A percentile compares a stretch with the other conserved stretches of the same genome.
Evolutionary conservation across 2,329 filamentous ascomycete genomes (phyloP).

Genomic region (Periglandula ipomoeae): DNA sequence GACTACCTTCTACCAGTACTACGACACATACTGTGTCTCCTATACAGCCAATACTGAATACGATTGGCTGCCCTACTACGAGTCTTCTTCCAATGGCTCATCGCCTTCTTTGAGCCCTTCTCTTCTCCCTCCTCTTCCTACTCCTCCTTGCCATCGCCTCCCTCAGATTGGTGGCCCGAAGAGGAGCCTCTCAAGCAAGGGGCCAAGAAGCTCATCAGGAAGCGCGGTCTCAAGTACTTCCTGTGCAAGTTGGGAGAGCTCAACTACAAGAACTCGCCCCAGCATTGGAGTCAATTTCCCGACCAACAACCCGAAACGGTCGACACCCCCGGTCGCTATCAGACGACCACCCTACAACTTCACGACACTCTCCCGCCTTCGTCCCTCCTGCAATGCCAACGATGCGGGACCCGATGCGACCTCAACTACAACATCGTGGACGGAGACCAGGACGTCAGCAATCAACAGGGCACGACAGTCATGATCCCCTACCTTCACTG

Average conservation of each 20-base stretch:
- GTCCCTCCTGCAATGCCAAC: neutral
- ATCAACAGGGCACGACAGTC: neutral
- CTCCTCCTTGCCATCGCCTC: neutral
- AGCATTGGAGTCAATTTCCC: constrained; percentile 4
- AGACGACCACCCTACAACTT: neutral
- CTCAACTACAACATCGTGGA: constrained; percentile 5
- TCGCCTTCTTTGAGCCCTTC: neutral
- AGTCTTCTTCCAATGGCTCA: neutral
- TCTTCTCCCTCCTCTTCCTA: neutral
- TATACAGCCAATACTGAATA: neutral
- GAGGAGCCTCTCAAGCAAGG: fast-evolving
- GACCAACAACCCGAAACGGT: neutral
- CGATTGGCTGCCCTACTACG: neutral
- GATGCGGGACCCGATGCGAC: constrained; percentile 3
- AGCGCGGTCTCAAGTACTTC: neutral
- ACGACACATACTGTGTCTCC: neutral
- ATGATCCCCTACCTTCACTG: neutral
- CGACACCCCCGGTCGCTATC: neutral
- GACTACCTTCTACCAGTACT: neutral
- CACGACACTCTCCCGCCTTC: neutral
- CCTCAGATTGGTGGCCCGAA: neutral
- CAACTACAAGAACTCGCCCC: neutral
- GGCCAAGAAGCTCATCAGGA: neutral
- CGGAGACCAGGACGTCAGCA: neutral
- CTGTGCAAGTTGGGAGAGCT: constrained; percentile 2